A percentile compares a stretch with the other conserved stretches of the same genome.
Conservation (phyloP, 192 early-diverging fungal genomes). For the Entomortierella parvispora region DNA sequence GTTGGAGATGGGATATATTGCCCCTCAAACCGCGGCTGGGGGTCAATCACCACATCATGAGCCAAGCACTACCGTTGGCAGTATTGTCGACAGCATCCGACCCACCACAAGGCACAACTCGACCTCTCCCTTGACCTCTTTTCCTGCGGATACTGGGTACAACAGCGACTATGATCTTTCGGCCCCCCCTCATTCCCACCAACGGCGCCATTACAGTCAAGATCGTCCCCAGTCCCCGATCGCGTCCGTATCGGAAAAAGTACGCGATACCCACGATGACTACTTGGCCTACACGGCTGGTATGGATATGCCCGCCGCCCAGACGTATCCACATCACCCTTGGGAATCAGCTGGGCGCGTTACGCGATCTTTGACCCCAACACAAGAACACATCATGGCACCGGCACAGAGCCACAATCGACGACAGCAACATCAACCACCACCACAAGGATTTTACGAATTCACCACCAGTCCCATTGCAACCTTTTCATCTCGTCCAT, state of each 20-base stretch:
- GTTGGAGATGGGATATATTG: slow-evolving; percentile 38
- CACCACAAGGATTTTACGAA: too few relatives aligned
- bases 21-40: not conserved
- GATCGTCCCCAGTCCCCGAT: not conserved
- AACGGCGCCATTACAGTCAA: not conserved
- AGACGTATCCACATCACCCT: too few relatives aligned
- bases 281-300: too few relatives aligned
- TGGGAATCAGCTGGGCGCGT: too few relatives aligned
- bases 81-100: slow-evolving; percentile 3
- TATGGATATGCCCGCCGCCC: too few relatives aligned
- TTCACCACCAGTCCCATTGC: too few relatives aligned
- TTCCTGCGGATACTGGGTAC: slow-evolving; percentile 20
- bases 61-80: not conserved
- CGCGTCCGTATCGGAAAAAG: not conserved
- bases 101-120: slow-evolving; percentile 27
- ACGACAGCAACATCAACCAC: too few relatives aligned
- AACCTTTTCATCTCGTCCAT: too few relatives aligned
- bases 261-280: too few relatives aligned
- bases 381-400: too few relatives aligned
- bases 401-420: too few relatives aligned
- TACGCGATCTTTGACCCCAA: too few relatives aligned
- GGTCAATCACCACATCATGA: not conserved
- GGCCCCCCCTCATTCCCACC: not conserved
- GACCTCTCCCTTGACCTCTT: slow-evolving; percentile 32
- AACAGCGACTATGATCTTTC: slow-evolving; percentile 27